Evolutionary conservation across 2,329 filamentous ascomycete genomes (phyloP).

Genomic region (Colletotrichum tabaci): DNA sequence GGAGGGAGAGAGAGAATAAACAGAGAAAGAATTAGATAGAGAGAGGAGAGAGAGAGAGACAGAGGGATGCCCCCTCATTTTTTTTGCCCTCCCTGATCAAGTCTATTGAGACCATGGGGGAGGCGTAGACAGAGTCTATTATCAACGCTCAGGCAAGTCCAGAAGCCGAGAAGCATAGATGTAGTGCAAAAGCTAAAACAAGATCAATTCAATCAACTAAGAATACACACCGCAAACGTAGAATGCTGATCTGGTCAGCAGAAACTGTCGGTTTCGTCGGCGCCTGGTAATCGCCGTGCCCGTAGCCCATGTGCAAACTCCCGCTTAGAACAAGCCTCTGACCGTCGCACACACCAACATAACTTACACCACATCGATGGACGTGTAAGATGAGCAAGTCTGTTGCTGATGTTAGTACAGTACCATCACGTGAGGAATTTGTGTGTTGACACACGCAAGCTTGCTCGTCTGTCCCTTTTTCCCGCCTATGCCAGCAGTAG

Average conservation of each 20-base stretch:
- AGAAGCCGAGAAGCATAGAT: neutral
- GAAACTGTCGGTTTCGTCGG: conserved; percentile 12
- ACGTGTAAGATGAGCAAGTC: neutral
- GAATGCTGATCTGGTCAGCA: neutral
- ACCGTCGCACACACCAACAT: conserved; percentile 5
- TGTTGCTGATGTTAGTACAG: neutral
- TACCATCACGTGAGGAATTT: neutral
- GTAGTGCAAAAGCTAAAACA: no score
- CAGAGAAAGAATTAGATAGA: no score
- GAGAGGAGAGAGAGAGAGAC: no score
- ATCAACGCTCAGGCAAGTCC: neutral
- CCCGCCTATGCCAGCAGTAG: neutral
- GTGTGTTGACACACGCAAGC: neutral
- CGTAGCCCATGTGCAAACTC: conserved; percentile 13
- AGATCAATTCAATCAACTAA: conserved; percentile 1
- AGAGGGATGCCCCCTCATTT: no score
- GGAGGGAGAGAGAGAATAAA: no score
- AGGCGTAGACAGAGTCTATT: neutral
- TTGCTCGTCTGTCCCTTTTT: neutral
- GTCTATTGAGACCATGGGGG: no score
- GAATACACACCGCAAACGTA: neutral
- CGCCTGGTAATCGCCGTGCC: conserved; percentile 24
- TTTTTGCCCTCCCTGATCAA: no score
- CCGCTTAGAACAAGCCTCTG: conserved; percentile 18
- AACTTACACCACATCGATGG: conserved; percentile 26